These are phyloP conservation scores for Debaryomyces tyrocola DNA, from an alignment of 805 yeast species.

Conservation along the genomic window DNA sequence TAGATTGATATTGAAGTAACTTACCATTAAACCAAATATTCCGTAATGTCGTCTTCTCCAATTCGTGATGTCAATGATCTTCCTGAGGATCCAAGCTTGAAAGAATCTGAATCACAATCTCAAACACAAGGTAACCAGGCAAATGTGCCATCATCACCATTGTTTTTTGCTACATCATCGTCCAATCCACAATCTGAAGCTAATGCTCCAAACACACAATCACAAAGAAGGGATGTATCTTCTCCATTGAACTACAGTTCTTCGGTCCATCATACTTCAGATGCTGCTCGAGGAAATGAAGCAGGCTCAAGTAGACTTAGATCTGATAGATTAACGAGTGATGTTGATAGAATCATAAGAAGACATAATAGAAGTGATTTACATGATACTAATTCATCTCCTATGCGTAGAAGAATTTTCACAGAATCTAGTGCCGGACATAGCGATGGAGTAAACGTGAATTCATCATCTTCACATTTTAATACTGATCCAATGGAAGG, in stretches of 20 bases:
- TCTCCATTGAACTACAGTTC: slow-evolving; percentile 55
- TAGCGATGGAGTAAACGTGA: slow-evolving; percentile 9
- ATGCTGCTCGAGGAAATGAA: slow-evolving; percentile 31
- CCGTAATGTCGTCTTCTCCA: slow-evolving; percentile 35
- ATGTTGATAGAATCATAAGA: slow-evolving; percentile 43
- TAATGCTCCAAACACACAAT: slow-evolving; percentile 11
- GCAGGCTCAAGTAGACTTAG: slow-evolving; percentile 35
- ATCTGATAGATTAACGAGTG: slow-evolving; percentile 46
- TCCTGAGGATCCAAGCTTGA: slow-evolving; percentile 22
- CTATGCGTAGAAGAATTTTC: slow-evolving; percentile 62
- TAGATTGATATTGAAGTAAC: too few species aligned
- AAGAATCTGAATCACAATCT: slow-evolving; percentile 34
- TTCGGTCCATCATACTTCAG: slow-evolving; percentile 38
- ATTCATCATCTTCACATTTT: slow-evolving; percentile 26
- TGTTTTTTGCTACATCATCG: slow-evolving; percentile 52
- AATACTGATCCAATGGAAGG: slow-evolving; percentile 24
- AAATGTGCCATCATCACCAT: slow-evolving; percentile 56
- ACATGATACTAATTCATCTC: slow-evolving; percentile 69
- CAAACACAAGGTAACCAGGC: slow-evolving; percentile 38
- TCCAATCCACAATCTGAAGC: slow-evolving; percentile 39
- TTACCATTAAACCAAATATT: not conserved
- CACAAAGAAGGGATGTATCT: slow-evolving; percentile 37
- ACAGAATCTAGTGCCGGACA: slow-evolving; percentile 32
- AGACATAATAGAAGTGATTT: slow-evolving; percentile 75
- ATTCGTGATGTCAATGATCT: slow-evolving; percentile 33